Base-by-base conservation (phyloP, 2,329 filamentous ascomycete genomes). In the Endothia cerciana region DNA sequence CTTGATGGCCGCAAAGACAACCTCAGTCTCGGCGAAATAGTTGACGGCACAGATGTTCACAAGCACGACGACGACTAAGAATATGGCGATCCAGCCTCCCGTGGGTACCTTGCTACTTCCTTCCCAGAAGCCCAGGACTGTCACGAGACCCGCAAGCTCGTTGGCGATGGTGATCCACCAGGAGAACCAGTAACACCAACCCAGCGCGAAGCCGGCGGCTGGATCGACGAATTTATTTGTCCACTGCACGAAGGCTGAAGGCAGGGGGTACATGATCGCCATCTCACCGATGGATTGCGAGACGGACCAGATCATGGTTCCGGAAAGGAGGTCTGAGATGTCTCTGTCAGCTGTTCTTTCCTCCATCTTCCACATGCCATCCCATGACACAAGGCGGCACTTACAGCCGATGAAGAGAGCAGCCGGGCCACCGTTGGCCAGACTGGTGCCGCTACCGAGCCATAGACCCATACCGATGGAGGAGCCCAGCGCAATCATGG, bases 401-500 rank as follows among this genome's bases (percentile, higher is more conserved):
- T 75, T 58, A 66, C 81, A 83, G 15, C 80, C 80, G 25, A 83
- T 71, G 63, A 83, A 78, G 63, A 82, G 75, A 66, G 75, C 77
- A 30, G 78, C 80, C 1, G 80, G 81, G 22, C 81, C 80, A 53
- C 79, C 80, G 36, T 72, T 73, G 11, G 71, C 72, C 2, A 82
- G 73, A 1, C 78, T 80, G 19, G 74, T 75, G 19, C 81, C 80
- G 53, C 75, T 77, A 17, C 80, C 81, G n/a, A 82, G 75, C 78
- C 80, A 82, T 13, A 82, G 69, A 25, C 81, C 81, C 75, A 80
- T 80, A 5, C 81, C 80, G 72, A 83, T 83, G 30, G 76, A 80
- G 25, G 76, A 77, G 53, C 77, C 77, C 41, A 80, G 75, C 22
- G 82, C 83, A 65, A 85, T 83, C 82, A 85, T 85, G 69, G 85